Base-by-base conservation (phyloP, 1,139 yeast genomes). In the Yamadazyma songkhlaensis region DNA sequence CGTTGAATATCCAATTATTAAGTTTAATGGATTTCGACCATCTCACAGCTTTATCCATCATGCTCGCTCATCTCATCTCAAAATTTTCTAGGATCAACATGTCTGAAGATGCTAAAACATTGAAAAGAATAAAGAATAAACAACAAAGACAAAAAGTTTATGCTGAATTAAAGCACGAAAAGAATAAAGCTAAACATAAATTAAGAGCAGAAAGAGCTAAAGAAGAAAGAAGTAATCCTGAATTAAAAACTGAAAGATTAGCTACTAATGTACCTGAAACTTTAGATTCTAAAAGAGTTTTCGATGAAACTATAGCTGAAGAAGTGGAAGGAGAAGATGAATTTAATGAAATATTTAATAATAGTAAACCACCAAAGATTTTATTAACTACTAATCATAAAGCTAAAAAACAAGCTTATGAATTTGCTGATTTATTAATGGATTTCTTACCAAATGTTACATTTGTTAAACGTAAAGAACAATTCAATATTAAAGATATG, bases 361-460 rank as follows among this genome's bases (percentile, higher is more conserved):
- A 34, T 6, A 71, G 71, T 44, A 71, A 71, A 40, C 46, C 54
- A 13, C 97, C 97, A 35, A 92, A 92, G 59, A 84, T 92, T 32
- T 71, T 92, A 39, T 67, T 92, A 43, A 94, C 98, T 8, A 92
- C 98, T 5, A 87, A 81, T 58, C 87, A 86, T 32, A 74, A 80
- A 49, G 97, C 98, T 20, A 81, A 81, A 53, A 87, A 86, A 58
- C 76, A 79, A 30, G 97, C 96, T 0, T 90, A 88, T 58, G 90
- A 85, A 56, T 89, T 92, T 67, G 92, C 96, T 9, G 95, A 90
- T 49, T 73, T 85, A 46, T 65, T 92, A 49, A 77, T 86, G 67
- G 96, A 89, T 50, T 75, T 89, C 37, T 64, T 92, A 34, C 97
- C 98, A 28, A 83, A 85, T 49, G 79, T 84, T 3, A 84, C 90